A percentile compares a stretch with the other conserved stretches of the same genome.
Evolutionary conservation across 495 filamentous ascomycete genomes (phyloP).

Genomic region (Hypoxylon fragiforme): DNA sequence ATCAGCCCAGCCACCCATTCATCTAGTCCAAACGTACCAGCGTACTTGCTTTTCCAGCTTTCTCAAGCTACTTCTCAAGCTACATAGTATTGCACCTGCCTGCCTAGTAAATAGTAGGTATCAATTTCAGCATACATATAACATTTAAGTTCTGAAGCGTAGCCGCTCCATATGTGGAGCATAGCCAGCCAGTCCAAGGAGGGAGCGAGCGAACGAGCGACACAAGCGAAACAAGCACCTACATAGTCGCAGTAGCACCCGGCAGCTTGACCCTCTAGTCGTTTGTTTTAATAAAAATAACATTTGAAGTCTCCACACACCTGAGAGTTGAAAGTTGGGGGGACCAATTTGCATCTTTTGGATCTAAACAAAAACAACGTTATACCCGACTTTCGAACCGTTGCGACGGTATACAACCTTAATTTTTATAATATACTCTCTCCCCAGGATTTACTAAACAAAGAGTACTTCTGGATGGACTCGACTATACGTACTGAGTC

Average conservation of each 20-base stretch:
- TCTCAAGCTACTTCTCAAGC: no score
- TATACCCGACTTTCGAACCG: slow-evolving; percentile 23
- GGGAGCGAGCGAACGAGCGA: no score
- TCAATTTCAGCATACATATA: no score
- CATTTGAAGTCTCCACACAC: slow-evolving; percentile 28
- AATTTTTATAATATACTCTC: slow-evolving; percentile 23
- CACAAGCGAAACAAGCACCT: no score
- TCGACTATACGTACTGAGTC: slow-evolving; percentile 22
- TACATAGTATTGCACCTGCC: no score
- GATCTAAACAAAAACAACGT: slow-evolving; percentile 35
- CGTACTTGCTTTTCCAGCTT: no score
- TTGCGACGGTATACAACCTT: slow-evolving; percentile 25
- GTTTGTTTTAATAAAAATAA: slow-evolving; percentile 11
- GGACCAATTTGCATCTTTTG: no score
- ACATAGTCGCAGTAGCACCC: slow-evolving; percentile 1
- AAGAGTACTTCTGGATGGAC: slow-evolving; percentile 30
- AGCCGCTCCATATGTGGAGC: slow-evolving; percentile 27
- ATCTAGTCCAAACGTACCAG: neutral
- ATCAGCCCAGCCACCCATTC: slow-evolving; percentile 28
- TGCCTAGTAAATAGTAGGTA: no score
- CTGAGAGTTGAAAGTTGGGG: slow-evolving; percentile 1
- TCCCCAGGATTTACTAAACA: no score
- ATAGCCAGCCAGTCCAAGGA: neutral
- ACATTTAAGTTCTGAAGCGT: slow-evolving; percentile 5
- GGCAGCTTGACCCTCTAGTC: slow-evolving; percentile 15